These are phyloP conservation scores for Globisporangium okanoganense DNA, from an alignment of 352 stramenopile genomes.

Conservation along the genomic window DNA sequence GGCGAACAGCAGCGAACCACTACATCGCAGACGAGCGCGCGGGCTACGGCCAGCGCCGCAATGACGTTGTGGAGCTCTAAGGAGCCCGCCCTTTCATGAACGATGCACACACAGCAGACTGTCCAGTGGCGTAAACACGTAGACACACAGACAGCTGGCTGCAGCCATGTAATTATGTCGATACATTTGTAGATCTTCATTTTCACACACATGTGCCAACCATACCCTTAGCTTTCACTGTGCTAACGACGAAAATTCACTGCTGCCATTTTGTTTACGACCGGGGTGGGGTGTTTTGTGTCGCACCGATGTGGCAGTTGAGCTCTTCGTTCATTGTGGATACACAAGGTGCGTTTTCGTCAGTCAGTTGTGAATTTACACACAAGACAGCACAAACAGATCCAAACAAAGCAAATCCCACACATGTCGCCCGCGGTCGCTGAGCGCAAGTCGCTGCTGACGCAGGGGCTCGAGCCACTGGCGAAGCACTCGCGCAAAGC, in stretches of 20 bases:
- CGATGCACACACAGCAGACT: neutral
- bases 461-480: constrained; percentile 39
- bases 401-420: neutral
- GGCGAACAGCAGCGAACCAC: constrained; percentile 39
- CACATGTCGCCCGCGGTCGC: constrained; percentile 2
- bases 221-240: neutral
- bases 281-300: neutral
- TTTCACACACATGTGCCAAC: neutral
- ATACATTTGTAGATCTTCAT: constrained; percentile 13
- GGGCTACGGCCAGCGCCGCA: constrained; percentile 40
- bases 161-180: constrained; percentile 13
- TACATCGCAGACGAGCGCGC: constrained; percentile 44
- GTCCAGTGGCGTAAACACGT: neutral
- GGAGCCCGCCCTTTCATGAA: neutral
- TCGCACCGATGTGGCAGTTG: constrained; percentile 3
- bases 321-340: neutral
- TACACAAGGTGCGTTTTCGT: neutral
- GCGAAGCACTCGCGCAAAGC: constrained; percentile 23
- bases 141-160: neutral
- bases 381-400: neutral
- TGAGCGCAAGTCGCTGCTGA: constrained; percentile 35
- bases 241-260: constrained; percentile 1
- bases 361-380: neutral
- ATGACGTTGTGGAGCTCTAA: constrained; percentile 63
- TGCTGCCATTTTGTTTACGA: constrained; percentile 10